A percentile compares a stretch with the other conserved stretches of the same genome.
Evolutionary conservation across 805 yeast genomes (phyloP).

Genomic region (Ogataea nonfermentans): DNA sequence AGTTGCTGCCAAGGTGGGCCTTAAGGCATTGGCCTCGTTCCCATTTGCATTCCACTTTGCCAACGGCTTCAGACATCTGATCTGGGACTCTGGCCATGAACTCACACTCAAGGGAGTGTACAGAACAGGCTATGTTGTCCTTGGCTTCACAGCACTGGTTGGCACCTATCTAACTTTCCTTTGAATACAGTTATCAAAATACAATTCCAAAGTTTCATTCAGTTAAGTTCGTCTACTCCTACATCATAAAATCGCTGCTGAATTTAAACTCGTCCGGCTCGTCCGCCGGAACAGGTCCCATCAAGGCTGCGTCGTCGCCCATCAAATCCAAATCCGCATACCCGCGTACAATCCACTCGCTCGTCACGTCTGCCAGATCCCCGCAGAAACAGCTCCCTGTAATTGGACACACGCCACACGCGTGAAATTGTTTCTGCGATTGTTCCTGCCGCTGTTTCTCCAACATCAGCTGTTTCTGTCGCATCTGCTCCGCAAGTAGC

Average conservation of each 20-base stretch:
- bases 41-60: constrained; percentile 85
- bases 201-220: constrained; percentile 2
- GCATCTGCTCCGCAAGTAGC: constrained; percentile 23
- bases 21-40: constrained; percentile 70
- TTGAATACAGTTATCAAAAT: constrained; percentile 15
- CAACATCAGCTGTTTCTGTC: constrained; percentile 18
- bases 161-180: constrained; percentile 59
- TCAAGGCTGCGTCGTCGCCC: constrained; percentile 7
- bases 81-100: constrained; percentile 89
- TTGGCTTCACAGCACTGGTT: constrained; percentile 58
- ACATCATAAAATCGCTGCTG: constrained; percentile 25
- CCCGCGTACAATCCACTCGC: constrained; percentile 11
- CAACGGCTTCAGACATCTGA: constrained; percentile 89
- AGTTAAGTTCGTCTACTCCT: constrained; percentile 1
- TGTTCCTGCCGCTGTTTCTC: constrained; percentile 18
- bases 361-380: constrained; percentile 3
- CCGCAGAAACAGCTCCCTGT: constrained; percentile 7
- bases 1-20: constrained; percentile 52
- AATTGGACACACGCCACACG: constrained; percentile 10
- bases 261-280: constrained; percentile 16
- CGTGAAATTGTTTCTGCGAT: constrained; percentile 9
- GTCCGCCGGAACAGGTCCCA: constrained; percentile 2
- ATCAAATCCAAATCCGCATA: constrained; percentile 7
- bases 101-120: constrained; percentile 83
- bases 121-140: constrained; percentile 84